Evolutionary conservation across 805 yeast genomes (phyloP).

Genomic region (Crinitomyces ghanaensis): DNA sequence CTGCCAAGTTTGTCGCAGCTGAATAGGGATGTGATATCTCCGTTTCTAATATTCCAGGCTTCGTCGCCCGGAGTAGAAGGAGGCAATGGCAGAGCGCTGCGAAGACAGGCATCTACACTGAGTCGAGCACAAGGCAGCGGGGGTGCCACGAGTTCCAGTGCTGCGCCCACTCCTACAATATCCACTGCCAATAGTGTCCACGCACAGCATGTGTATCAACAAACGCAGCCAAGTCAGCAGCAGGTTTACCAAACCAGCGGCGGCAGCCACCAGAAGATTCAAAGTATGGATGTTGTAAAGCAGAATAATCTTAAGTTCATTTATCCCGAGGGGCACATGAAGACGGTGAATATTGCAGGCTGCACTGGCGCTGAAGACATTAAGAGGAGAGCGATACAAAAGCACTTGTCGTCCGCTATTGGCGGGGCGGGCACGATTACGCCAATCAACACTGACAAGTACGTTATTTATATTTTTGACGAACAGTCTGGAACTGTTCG

Average conservation of each 20-base stretch:
- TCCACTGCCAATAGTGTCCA: too few species aligned
- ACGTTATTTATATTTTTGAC: too few species aligned
- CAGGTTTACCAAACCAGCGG: background rate
- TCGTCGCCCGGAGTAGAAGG: too few species aligned
- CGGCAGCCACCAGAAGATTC: slow-evolving; percentile 22
- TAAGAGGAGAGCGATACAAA: slow-evolving; percentile 54
- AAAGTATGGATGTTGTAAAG: slow-evolving; percentile 27
- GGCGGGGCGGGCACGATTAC: too few species aligned
- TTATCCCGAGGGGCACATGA: slow-evolving; percentile 60
- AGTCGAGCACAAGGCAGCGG: background rate
- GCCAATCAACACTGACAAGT: too few species aligned
- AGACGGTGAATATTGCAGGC: slow-evolving; percentile 58
- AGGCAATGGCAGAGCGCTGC: too few species aligned
- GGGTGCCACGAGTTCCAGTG: background rate
- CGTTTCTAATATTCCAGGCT: too few species aligned
- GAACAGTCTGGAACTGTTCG: too few species aligned
- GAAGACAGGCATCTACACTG: too few species aligned
- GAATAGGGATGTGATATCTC: slow-evolving; percentile 12
- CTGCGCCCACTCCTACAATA: background rate
- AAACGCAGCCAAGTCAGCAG: too few species aligned
- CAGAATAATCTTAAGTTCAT: slow-evolving; percentile 50
- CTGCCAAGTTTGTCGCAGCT: slow-evolving; percentile 12
- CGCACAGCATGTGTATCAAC: too few species aligned
- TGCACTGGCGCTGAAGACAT: slow-evolving; percentile 75
- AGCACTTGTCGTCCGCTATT: slow-evolving; percentile 37